Base-by-base conservation (phyloP, 257 asterid genomes). In the Linaria vulgaris region DNA sequence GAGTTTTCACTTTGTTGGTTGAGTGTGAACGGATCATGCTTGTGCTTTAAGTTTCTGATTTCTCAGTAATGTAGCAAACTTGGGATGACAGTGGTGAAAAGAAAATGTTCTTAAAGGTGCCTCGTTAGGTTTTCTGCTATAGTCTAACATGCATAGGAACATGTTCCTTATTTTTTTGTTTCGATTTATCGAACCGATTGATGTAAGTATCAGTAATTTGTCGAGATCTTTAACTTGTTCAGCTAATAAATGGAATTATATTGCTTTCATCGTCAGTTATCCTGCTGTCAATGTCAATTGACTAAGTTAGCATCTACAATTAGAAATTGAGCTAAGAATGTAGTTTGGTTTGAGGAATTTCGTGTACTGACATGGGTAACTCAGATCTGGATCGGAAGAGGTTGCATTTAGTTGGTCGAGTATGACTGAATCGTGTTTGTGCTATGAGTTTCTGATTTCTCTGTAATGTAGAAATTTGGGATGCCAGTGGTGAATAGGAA, bases 181-280 rank as follows among this genome's bases (percentile, higher is more conserved):
- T n/a, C n/a, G n/a, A n/a, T n/a, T n/a, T 31, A 10, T 19, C 51
- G 10, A 39, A 5, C 20, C 9, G 44, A 30, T 50, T 71, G 39
- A 31, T 48, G 57, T 20, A 21, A 24, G n/a, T 44, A 34, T 49
- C 49, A 25, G 15, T 43, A 16, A 3, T 69, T 47, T n/a, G 43
- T 41, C 23, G 48, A 52, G 45, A 27, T 53, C 51, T 23, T 66
- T 46, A 37, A 44, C 15, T 62, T 56, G 21, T 16, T 56, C 9
- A 27, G 11, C 12, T 14, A 14, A 34, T 34, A 34, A 34, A 11
- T 8, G 9, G 41, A n/a, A 44, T 14, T 44, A 13, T 17, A 44
- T 44, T 8, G n/a, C n/a, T 12, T 7, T 13, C 20, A 13, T 2
- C 11, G 16, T 10, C 15, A 23, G 23, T 14, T 27, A 27, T 4